Evolutionary conservation across 495 filamentous ascomycete genomes (phyloP).

Genomic region (Lichenothelia convexa): DNA sequence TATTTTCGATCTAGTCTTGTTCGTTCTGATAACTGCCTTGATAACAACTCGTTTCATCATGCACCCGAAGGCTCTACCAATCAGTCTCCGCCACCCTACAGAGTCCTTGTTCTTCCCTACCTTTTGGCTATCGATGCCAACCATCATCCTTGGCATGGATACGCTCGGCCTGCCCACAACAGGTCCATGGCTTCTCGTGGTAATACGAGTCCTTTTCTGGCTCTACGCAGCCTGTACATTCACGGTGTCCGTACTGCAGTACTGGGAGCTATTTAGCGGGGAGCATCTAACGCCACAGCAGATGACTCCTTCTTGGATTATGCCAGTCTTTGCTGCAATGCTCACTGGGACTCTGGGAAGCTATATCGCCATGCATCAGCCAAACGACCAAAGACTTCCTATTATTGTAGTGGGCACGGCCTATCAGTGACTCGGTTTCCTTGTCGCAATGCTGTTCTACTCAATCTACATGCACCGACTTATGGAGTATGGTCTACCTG

Average conservation of each 20-base stretch:
- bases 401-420: slow-evolving; percentile 33
- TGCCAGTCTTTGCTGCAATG: slow-evolving; percentile 38
- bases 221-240: slow-evolving; percentile 28
- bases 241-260: slow-evolving; percentile 28
- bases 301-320: slow-evolving; percentile 32
- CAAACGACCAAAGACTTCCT: slow-evolving; percentile 22
- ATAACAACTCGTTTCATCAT: slow-evolving; percentile 24
- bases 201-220: slow-evolving; percentile 32
- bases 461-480: slow-evolving; percentile 17
- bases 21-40: slow-evolving; percentile 31
- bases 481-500: slow-evolving; percentile 16
- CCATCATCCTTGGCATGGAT: slow-evolving; percentile 4
- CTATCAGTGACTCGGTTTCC: slow-evolving; percentile 33
- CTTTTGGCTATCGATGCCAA: neutral
- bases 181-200: slow-evolving; percentile 22
- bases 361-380: slow-evolving; percentile 23
- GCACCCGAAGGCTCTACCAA: slow-evolving; percentile 1
- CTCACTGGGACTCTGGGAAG: slow-evolving; percentile 33
- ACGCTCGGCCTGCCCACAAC: slow-evolving; percentile 10
- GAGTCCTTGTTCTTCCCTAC: slow-evolving; percentile 6
- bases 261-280: slow-evolving; percentile 30
- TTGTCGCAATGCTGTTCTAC: slow-evolving; percentile 33
- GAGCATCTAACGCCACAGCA: slow-evolving; percentile 10
- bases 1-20: slow-evolving; percentile 34
- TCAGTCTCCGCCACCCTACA: slow-evolving; percentile 11